These are phyloP conservation scores for Linnemannia hyalina DNA, from an alignment of 192 early-diverging fungal genomes.

Conservation along the genomic window DNA sequence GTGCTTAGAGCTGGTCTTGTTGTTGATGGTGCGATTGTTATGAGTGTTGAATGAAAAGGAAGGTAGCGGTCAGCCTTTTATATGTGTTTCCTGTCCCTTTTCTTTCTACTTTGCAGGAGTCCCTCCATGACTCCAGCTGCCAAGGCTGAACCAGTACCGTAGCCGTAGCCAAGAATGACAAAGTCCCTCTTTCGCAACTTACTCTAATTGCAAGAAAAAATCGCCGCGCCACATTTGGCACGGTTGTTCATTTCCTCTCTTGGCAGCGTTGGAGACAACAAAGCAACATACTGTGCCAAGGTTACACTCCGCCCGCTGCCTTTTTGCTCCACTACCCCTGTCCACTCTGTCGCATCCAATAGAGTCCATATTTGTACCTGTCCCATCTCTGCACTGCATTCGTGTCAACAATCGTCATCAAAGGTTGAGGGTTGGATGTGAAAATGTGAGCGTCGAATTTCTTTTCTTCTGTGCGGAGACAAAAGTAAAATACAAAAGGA, in stretches of 20 bases:
- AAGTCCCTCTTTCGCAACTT: not conserved
- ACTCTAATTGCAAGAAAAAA: not conserved
- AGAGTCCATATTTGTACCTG: not conserved
- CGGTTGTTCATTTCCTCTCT: constrained; percentile 1
- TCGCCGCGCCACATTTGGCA: not conserved
- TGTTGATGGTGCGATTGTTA: not conserved
- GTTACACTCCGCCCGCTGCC: not conserved
- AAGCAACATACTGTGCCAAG: not conserved
- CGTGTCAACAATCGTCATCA: constrained; percentile 4
- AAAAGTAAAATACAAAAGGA: not conserved
- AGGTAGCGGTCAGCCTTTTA: not conserved
- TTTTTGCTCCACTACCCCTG: not conserved
- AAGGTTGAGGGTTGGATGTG: not conserved
- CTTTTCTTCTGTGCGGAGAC: not conserved
- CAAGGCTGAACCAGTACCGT: not conserved
- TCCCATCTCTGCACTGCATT: not conserved
- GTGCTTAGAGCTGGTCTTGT: not conserved
- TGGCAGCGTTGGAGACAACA: not conserved
- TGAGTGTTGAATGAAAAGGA: not conserved
- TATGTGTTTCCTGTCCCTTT: not conserved
- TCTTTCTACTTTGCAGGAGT: not conserved
- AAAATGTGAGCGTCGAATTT: constrained; percentile 1
- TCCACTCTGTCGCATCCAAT: not conserved
- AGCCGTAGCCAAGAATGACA: not conserved
- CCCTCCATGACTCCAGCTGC: not conserved